Percentiles rank a stretch among this genome's conserved stretches.
phyloP scores from a whole-genome alignment of 2,329 filamentous ascomycete genomes.

The Zasmidium angulare region DNA sequence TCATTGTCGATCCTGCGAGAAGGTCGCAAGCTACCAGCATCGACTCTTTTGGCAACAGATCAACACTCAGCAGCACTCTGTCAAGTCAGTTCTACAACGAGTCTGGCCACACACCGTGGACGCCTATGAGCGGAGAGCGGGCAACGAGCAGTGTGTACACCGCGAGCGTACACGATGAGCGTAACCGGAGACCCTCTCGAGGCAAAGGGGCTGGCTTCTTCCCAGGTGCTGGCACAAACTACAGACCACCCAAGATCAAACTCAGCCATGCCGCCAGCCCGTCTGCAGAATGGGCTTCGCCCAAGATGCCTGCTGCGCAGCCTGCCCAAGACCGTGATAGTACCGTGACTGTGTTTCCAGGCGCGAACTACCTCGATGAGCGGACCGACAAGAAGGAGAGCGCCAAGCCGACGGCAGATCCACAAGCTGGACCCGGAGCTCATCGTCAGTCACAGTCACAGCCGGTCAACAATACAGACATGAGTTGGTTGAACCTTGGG shows the following conservation, averaged over 20 bases:
- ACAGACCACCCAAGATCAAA: slow-evolving; percentile 29
- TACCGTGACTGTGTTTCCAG: slow-evolving; percentile 38
- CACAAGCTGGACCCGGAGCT: slow-evolving; percentile 35
- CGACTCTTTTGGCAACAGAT: slow-evolving; percentile 29
- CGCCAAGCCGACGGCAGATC: slow-evolving; percentile 38
- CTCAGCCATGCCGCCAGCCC: slow-evolving; percentile 25
- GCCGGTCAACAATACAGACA: slow-evolving; percentile 52
- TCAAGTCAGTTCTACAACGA: slow-evolving; percentile 34
- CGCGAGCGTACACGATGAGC: slow-evolving; percentile 43
- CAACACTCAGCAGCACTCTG: slow-evolving; percentile 30
- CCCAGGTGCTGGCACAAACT: slow-evolving; percentile 33
- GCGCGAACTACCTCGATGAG: slow-evolving; percentile 27
- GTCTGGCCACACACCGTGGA: slow-evolving; percentile 33
- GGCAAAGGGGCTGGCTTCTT: slow-evolving; percentile 54
- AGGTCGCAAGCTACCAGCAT: slow-evolving; percentile 26
- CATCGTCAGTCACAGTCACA: slow-evolving; percentile 44
- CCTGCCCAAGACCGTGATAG: slow-evolving; percentile 30
- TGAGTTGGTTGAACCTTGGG: slow-evolving; percentile 75
- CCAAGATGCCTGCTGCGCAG: slow-evolving; percentile 12
- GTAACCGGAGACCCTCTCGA: slow-evolving; percentile 45
- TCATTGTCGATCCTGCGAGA: slow-evolving; percentile 31
- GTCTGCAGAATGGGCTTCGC: slow-evolving; percentile 26
- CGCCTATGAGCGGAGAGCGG: slow-evolving; percentile 31
- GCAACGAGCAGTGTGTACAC: slow-evolving; percentile 48
- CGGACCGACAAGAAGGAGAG: slow-evolving; percentile 18